A percentile compares a stretch with the other conserved stretches of the same genome.
These are phyloP conservation scores for Pseudogymnoascus sp. DNA, from an alignment of 2,329 filamentous ascomycete genomes.

Conservation along the genomic window DNA sequence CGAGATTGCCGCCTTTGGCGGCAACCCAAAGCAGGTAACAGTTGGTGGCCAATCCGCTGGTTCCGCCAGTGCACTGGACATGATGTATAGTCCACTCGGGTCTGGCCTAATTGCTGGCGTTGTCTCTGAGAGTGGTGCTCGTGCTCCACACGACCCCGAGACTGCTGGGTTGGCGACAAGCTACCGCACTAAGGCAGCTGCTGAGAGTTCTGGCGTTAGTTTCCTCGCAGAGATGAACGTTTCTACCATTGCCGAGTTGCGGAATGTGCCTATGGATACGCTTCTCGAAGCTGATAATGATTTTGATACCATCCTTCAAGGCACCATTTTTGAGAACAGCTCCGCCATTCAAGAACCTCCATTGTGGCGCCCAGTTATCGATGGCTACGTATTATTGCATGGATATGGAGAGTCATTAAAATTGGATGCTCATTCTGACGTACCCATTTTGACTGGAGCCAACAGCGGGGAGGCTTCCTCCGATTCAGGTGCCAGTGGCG, in stretches of 20 bases:
- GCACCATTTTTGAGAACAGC: conserved; percentile 22
- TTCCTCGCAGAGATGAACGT: conserved; percentile 20
- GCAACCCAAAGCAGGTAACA: conserved; percentile 57
- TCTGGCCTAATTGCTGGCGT: conserved; percentile 23
- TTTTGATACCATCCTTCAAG: conserved; percentile 21
- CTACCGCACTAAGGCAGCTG: conserved; percentile 22
- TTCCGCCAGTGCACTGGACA: conserved; percentile 19
- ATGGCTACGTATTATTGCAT: conserved; percentile 26
- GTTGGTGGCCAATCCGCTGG: conserved; percentile 62
- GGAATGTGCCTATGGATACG: conserved; percentile 16
- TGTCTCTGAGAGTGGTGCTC: conserved; percentile 30
- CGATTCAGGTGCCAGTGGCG: too few species aligned
- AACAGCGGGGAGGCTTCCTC: conserved; percentile 24
- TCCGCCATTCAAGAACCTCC: conserved; percentile 20
- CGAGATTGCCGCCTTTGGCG: conserved; percentile 57
- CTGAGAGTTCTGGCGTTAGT: conserved; percentile 16
- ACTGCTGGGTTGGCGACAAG: conserved; percentile 24
- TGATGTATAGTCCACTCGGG: conserved; percentile 24
- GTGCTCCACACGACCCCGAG: conserved; percentile 25
- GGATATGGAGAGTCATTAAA: conserved; percentile 20
- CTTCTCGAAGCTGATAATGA: conserved; percentile 16
- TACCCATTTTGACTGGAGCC: conserved; percentile 28
- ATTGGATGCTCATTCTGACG: conserved; percentile 19
- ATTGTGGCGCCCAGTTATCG: conserved; percentile 25
- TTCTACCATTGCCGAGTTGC: conserved; percentile 19